Base-by-base conservation (phyloP, 2,329 filamentous ascomycete genomes). In the Chrysoporthe cubensis region DNA sequence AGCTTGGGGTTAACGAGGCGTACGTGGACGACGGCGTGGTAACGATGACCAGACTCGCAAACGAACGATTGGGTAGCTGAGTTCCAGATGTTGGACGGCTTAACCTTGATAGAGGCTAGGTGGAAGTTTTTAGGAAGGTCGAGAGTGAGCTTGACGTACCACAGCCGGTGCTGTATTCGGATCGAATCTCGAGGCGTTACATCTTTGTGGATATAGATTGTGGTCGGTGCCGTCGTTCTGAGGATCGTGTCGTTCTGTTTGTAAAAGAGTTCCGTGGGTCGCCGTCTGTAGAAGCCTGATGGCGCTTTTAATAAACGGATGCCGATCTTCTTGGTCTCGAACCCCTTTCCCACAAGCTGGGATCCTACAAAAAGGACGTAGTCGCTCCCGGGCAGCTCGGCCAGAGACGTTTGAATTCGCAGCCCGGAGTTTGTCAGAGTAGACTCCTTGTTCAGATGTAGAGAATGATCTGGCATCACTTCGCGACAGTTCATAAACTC, bases 381-480 rank as follows among this genome's bases (percentile, higher is more conserved):
- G 44, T 69, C 69, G 48, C 65, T 69, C 14, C 62, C 54, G 16
- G 61, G 52, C 32, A 59, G 59, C 5, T 62, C 63, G 1, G 50
- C 67, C 6, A 71, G 65, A 16, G 52, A 50, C 1, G 69, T 71
- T 18, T 66, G 58, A 32, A 71, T 69, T 9, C 69, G 57, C 18
- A 71, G 60, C 9, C 69, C 69, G 43, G 66, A 69, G 63, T 71
- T 69, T 16, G 67, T 69, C 62, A 71, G 59, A 11, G 67, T 59
- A 34, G 67, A 71, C 37, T 71, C 69, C 54, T 66, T 69, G 52
- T 61, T 61, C 8, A 67, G 46, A 16, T 68, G 69, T 2, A 63
- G 44, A 16, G 69, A 62, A 8, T 65, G 62, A n/a, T 71, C 69
- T 16, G 58, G 46, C 6, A 61, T 67, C 21, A 71, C n/a, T 2